phyloP scores from a whole-genome alignment of 305 asterid genomes.

The Nicotiana rustica region DNA sequence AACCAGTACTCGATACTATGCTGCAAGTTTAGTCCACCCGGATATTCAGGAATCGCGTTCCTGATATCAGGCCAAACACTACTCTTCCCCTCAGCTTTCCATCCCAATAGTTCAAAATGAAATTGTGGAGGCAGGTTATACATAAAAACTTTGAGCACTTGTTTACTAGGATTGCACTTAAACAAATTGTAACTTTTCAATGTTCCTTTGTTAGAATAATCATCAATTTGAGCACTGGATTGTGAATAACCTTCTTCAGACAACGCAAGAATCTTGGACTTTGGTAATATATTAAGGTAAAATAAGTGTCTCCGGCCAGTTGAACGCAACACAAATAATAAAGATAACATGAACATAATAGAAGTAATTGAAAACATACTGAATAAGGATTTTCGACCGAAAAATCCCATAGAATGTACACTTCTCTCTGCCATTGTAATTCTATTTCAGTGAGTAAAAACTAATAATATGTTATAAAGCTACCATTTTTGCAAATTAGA shows the following conservation, averaged over 20 bases:
- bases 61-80: constrained; percentile 82
- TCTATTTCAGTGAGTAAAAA: neutral
- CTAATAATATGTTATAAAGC: neutral
- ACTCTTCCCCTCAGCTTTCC: constrained; percentile 56
- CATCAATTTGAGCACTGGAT: constrained; percentile 20
- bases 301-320: constrained; percentile 47
- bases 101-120: constrained; percentile 71
- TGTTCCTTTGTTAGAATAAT: neutral
- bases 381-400: constrained; percentile 64
- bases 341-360: constrained; percentile 54
- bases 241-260: constrained; percentile 32
- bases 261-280: constrained; percentile 52
- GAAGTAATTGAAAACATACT: constrained; percentile 63
- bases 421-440: constrained; percentile 35
- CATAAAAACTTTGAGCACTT: constrained; percentile 75
- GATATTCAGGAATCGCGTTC: constrained; percentile 67
- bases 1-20: constrained; percentile 96
- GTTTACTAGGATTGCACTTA: constrained; percentile 40
- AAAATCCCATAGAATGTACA: constrained; percentile 46
- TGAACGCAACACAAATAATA: constrained; percentile 59
- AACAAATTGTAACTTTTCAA: constrained; percentile 27
- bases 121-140: constrained; percentile 86
- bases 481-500: constrained; percentile 8
- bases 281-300: constrained; percentile 58
- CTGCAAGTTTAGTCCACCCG: constrained; percentile 92